Evolutionary conservation across 768 basidiomycete species (phyloP), one percentile per base, ranked within the genome.

Genomic region (Agaricus bisporus): DNA sequence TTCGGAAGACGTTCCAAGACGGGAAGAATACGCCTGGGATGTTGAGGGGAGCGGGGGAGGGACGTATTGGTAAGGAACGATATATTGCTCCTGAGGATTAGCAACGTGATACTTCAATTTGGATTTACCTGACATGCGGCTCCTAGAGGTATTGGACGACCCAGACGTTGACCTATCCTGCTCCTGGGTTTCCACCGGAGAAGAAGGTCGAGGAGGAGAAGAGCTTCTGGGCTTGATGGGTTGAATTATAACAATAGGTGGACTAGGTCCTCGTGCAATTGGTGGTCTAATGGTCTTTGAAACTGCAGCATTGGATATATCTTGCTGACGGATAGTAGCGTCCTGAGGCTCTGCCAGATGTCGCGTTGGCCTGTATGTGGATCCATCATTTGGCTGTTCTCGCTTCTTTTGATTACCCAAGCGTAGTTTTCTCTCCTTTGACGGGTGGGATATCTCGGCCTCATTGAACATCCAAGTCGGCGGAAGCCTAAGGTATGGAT

Each of bases 401-500:
- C 52, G 44, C 36, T 48, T 46, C 15, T 36, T 54, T n/a, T 32
- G 53, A 15, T 25, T 28, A 9, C 41, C 17, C 26, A 26, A 32
- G 15, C 15, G 29, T 12, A 45, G 18, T 14, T 43, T 48, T n/a
- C 37, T 37, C 26, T 48, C 49, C 37, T 38, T 28, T 44, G 48
- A 53, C 29, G 48, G 58, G 29, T 51, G 35, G 14, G 60, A 54
- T 36, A 65, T 57, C 38, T 59, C 52, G 17, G 25, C 36, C 55
- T 59, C 62, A 15, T 59, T 59, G 49, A 72, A 73, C 46, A 49
- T 56, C 86, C 86, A 88, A 54, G 72, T 75, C 17, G 65, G 68
- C 43, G 82, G 76, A 32, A 83, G 72, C 56, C 61, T 62, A 42
- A 88, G 73, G 67, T 86, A 91, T 11, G 76, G 75, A 66, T 92